Base-by-base conservation (phyloP, 495 filamentous ascomycete genomes). In the Echria macrotheca region DNA sequence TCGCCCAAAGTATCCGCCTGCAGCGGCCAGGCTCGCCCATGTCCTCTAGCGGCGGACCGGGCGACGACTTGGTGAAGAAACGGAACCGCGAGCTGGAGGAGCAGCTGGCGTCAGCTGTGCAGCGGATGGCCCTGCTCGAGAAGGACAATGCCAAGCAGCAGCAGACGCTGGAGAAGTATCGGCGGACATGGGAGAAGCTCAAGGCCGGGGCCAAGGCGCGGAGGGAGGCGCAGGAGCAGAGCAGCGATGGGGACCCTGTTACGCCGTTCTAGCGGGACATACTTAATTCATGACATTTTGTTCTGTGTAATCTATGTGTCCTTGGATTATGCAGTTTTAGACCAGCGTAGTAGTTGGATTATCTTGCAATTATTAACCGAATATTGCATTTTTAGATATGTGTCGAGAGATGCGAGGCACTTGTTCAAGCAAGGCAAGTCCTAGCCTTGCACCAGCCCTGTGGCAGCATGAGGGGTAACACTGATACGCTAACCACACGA, bases 141-240 rank as follows among this genome's bases (percentile, higher is more conserved):
- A 76, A 75, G 45, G 83, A 87, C 50, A 84, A 89, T 54, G 78
- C 84, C 49, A 89, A 86, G 60, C 66, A 87, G 36, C 75, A 79
- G 35, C 72, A 69, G 31, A 81, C 83, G 5, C 66, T 91, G 15
- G 72, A 73, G 10, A 75, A 80, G 48, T 95, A 94, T 61, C 64
- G 85, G 22, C 83, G 88, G 45, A 75, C 81, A 51, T 96, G 87
- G 85, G 85, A 94, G 66, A 83, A 84, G 65, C 69, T 96, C 58
- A 91, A 93, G 63, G 84, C 87, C 14, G 83, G 85, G 0, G 90
- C 90, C 10, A 89, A 86, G 65, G 82, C 78, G 1, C 60, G 80
- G 39, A 66, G 80, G 29, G 78, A 77, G 50, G 78, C 65, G 0
- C 68, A 69, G 45, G 58, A 45, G 4, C 39, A 19, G 29, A 32